Conservation (phyloP, 257 asterid species). For the Orobanche coerulescens region DNA sequence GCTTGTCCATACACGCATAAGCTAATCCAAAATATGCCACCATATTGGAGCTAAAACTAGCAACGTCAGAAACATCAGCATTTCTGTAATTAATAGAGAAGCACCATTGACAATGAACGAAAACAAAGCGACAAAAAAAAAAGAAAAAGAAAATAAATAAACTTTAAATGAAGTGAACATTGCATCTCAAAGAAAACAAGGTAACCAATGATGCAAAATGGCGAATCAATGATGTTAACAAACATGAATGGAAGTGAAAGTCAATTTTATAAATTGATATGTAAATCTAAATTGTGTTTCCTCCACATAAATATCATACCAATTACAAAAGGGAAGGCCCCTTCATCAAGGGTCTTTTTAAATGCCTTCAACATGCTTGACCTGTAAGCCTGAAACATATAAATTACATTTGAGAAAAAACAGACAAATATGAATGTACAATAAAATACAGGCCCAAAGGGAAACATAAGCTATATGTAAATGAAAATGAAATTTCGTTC, state of each 20-base stretch:
- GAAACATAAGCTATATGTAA: background rate
- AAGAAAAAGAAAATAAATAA: background rate
- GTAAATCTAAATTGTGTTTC: constrained; percentile 20
- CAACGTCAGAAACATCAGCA: constrained; percentile 18
- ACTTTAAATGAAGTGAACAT: constrained; percentile 15
- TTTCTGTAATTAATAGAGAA: constrained; percentile 18
- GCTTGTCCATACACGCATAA: constrained; percentile 17
- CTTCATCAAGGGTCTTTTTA: constrained; percentile 94
- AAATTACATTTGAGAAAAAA: constrained; percentile 20
- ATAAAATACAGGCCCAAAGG: constrained; percentile 1
- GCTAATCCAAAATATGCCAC: constrained; percentile 22
- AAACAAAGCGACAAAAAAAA: too few species aligned
- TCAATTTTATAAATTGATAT: constrained; percentile 9
- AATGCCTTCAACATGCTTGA: constrained; percentile 98
- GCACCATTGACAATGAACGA: constrained; percentile 10
- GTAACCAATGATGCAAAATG: constrained; percentile 15
- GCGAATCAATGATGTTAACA: constrained; percentile 12
- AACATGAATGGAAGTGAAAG: constrained; percentile 18
- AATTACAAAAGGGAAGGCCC: constrained; percentile 87
- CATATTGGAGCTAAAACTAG: constrained; percentile 24
- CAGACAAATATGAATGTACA: constrained; percentile 7
- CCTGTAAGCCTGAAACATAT: constrained; percentile 74
- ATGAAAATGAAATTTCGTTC: background rate
- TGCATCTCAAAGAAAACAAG: constrained; percentile 25
- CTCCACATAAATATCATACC: constrained; percentile 50